Evolutionary conservation across 352 stramenopile species (phyloP).

Genomic region (Peronospora farinosa): DNA sequence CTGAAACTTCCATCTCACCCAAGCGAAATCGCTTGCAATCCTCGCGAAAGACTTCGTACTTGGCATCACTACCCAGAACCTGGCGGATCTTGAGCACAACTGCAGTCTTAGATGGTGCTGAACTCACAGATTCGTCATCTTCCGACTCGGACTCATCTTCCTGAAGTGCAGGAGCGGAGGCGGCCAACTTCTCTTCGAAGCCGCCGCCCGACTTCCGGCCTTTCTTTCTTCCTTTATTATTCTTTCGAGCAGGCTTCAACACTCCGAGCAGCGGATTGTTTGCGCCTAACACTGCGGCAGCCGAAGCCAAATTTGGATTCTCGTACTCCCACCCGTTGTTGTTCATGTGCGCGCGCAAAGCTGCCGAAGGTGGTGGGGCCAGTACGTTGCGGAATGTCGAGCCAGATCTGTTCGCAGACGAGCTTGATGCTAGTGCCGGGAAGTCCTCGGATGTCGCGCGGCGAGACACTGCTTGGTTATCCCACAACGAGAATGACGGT

Average conservation of each 20-base stretch:
- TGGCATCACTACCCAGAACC: slow-evolving; percentile 65
- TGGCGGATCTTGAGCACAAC: slow-evolving; percentile 76
- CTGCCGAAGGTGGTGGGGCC: slow-evolving; percentile 54
- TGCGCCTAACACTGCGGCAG: slow-evolving; percentile 57
- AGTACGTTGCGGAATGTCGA: slow-evolving; percentile 67
- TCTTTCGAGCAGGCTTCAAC: slow-evolving; percentile 74
- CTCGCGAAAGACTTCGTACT: slow-evolving; percentile 81
- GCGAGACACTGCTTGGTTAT: slow-evolving; percentile 45
- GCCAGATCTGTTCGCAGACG: slow-evolving; percentile 10
- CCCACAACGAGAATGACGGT: slow-evolving; percentile 53
- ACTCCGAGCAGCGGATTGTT: slow-evolving; percentile 81
- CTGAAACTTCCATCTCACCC: slow-evolving; percentile 45
- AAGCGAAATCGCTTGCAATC: slow-evolving; percentile 66
- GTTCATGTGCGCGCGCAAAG: slow-evolving; percentile 71
- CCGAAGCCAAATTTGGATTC: slow-evolving; percentile 46
- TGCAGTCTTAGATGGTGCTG: slow-evolving; percentile 56
- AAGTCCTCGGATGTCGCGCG: slow-evolving; percentile 61
- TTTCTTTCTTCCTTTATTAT: slow-evolving; percentile 49
- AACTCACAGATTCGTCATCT: slow-evolving; percentile 26
- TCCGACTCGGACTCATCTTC: slow-evolving; percentile 39
- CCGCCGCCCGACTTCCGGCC: slow-evolving; percentile 22
- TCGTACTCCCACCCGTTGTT: slow-evolving; percentile 65
- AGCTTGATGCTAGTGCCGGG: slow-evolving; percentile 37
- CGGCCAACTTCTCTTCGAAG: slow-evolving; percentile 50
- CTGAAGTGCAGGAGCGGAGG: slow-evolving; percentile 7